Evolutionary conservation across 2,329 filamentous ascomycete genomes (phyloP).

Genomic region (Metarhizium album): DNA sequence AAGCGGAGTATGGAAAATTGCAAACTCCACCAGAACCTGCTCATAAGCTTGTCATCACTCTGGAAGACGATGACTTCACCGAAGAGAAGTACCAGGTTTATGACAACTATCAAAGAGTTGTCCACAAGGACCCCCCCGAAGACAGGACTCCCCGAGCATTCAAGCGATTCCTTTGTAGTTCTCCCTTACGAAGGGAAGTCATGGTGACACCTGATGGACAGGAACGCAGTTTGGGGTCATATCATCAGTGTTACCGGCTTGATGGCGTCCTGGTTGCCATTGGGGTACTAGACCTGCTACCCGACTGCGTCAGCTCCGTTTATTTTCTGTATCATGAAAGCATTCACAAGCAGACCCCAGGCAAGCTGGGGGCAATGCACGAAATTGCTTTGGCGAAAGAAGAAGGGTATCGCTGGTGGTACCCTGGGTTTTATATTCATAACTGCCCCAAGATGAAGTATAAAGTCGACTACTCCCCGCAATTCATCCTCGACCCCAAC

Average conservation of each 20-base stretch:
- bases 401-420: slow-evolving; percentile 64
- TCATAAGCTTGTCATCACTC: slow-evolving; percentile 56
- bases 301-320: slow-evolving; percentile 67
- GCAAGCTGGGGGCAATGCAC: slow-evolving; percentile 63
- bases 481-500: slow-evolving; percentile 62
- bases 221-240: slow-evolving; percentile 54
- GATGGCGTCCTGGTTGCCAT: slow-evolving; percentile 68
- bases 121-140: slow-evolving; percentile 55
- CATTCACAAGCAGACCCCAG: slow-evolving; percentile 57
- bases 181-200: slow-evolving; percentile 45
- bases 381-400: slow-evolving; percentile 64
- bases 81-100: slow-evolving; percentile 67
- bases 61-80: slow-evolving; percentile 61
- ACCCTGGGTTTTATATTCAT: slow-evolving; percentile 74
- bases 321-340: slow-evolving; percentile 77
- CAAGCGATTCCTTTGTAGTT: slow-evolving; percentile 61
- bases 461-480: slow-evolving; percentile 69
- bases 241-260: slow-evolving; percentile 71
- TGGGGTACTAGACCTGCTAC: slow-evolving; percentile 66
- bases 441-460: slow-evolving; percentile 75
- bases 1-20: slow-evolving; percentile 47
- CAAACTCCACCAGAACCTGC: slow-evolving; percentile 51
- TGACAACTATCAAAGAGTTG: slow-evolving; percentile 61
- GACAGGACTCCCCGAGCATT: slow-evolving; percentile 54
- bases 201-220: slow-evolving; percentile 35